These are phyloP conservation scores for Penicillium simplicissimum DNA, from an alignment of 495 filamentous ascomycete genomes.

Conservation along the genomic window DNA sequence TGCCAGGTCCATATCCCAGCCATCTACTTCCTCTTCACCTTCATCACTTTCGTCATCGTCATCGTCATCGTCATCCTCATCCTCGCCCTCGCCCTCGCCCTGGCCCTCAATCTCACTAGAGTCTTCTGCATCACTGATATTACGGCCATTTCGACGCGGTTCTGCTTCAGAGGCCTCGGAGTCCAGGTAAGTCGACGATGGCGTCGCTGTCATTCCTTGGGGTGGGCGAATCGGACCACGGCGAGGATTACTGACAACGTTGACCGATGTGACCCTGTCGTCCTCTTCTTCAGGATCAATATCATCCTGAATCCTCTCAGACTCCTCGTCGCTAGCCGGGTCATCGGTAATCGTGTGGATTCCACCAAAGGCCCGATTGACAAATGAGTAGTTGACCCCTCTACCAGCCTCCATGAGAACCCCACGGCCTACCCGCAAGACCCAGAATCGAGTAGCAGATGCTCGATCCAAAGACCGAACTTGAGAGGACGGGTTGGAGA, in stretches of 20 bases:
- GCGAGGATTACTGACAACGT: conserved; percentile 19
- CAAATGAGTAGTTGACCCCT: conserved; percentile 56
- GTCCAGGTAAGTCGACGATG: not conserved
- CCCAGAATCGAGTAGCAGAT: conserved; percentile 59
- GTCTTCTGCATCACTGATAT: conserved; percentile 18
- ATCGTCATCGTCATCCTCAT: too few relatives aligned
- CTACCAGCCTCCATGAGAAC: conserved; percentile 62
- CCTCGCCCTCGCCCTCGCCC: conserved; percentile 25
- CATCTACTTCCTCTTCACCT: conserved; percentile 32
- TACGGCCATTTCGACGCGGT: not conserved
- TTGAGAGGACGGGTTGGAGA: conserved; percentile 24
- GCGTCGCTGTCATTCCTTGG: conserved; percentile 2
- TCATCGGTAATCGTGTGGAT: conserved; percentile 41
- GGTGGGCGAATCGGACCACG: not conserved
- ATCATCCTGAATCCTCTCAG: conserved; percentile 47
- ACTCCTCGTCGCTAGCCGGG: conserved; percentile 37
- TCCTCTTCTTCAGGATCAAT: conserved; percentile 45
- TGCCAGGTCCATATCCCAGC: conserved; percentile 23
- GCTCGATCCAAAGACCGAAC: conserved; percentile 38
- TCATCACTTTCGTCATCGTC: conserved; percentile 22
- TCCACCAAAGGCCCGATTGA: conserved; percentile 66
- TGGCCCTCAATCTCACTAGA: conserved; percentile 32
- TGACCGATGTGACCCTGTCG: conserved; percentile 36
- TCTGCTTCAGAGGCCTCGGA: conserved; percentile 20
- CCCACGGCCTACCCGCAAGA: conserved; percentile 59